Evolutionary conservation across 164 flowering plant genomes (phyloP), one percentile per base, ranked within the genome.

Genomic region (Taxillus chinensis): DNA sequence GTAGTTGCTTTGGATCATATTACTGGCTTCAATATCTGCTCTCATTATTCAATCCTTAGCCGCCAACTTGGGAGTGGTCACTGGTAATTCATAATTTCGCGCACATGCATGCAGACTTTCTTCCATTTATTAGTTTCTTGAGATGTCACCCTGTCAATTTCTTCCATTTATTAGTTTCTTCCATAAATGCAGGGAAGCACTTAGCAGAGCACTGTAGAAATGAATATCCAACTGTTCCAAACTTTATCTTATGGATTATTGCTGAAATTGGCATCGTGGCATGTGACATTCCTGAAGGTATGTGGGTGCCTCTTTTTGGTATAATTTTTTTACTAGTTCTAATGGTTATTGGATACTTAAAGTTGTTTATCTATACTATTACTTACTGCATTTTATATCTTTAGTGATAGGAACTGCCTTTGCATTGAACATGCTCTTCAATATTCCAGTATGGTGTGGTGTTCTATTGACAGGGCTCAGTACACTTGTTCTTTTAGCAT

Each of bases 241-340:
- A 78, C 61, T 84, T 79, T 55, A 83, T 86, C 67, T 62, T 90
- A 3, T 92, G 98, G 98, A 50, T 92, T 51, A 79, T 92, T 3
- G 93, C 98, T 5, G 98, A 92, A 71, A 3, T 82, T 66, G 91
- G 93, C 0, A 96, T 90, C 59, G 87, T 92, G 45, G 91, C 96
- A 5, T 87, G 95, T 3, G 98, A 92, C 66, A 87, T 92, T 17
- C 98, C 98, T 3, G 98, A 92, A 86, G 98, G 98, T 74, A 66
- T 42, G 14, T 6, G 6, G 27, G 15, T 15, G 9, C 54, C 2
- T 27, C 27, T 15, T 42, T 46, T 45, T n/a, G 53, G 14, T 11
- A 1, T 9, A 49, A 41, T 42, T 39, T 55, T 8, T 15, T 43
- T 27, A 49, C 45, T 14, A 57, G 3, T 40, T 41, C 37, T 6